Evolutionary conservation across 352 stramenopile species (phyloP).

Genomic region (Globisporangium viniferum): DNA sequence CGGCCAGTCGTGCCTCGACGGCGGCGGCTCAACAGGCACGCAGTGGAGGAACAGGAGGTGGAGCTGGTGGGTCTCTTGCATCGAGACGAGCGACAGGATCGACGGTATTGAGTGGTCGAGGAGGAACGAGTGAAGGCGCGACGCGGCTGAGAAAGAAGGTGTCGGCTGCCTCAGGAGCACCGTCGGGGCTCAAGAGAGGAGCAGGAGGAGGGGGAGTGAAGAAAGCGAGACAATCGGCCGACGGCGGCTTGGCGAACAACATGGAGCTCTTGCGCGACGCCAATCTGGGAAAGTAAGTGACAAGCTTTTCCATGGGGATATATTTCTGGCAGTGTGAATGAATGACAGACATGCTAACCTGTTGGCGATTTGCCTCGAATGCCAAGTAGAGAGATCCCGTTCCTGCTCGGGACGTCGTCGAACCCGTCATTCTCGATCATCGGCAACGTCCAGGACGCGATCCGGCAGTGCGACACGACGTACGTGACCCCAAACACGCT

Average conservation of each 20-base stretch:
- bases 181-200: constrained; percentile 5
- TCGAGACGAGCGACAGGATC: neutral
- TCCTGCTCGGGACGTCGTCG: constrained; percentile 56
- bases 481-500: constrained; percentile 35
- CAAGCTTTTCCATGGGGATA: too few relatives aligned
- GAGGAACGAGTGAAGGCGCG: neutral
- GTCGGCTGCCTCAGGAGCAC: neutral
- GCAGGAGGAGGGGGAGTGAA: constrained; percentile 9
- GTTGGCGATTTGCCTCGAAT: neutral
- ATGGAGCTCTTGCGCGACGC: constrained; percentile 55
- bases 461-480: constrained; percentile 62
- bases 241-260: constrained; percentile 32
- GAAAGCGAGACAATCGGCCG: neutral
- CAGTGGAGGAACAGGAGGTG: neutral
- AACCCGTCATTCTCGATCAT: constrained; percentile 69
- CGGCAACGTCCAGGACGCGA: constrained; percentile 66
- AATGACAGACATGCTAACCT: neutral
- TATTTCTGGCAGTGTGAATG: neutral
- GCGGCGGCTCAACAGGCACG: constrained; percentile 11
- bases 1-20: constrained; percentile 46
- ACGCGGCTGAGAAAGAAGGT: constrained; percentile 9
- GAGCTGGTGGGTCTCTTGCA: neutral
- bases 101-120: neutral
- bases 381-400: constrained; percentile 49
- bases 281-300: constrained; percentile 58